Evolutionary conservation across 2,329 filamentous ascomycete genomes (phyloP).

Genomic region (Cytospora paraplurivora): DNA sequence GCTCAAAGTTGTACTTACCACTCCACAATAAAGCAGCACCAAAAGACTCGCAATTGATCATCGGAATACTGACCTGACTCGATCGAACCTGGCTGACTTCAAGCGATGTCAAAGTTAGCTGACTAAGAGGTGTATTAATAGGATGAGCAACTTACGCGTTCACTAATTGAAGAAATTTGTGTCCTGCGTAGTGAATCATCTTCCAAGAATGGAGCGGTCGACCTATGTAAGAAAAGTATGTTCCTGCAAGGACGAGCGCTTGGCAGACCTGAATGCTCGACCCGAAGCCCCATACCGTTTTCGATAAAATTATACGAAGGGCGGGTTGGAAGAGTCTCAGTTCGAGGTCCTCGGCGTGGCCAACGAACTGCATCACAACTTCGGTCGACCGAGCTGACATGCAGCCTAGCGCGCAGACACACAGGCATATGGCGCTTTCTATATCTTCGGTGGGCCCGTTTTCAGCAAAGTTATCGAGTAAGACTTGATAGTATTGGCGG

Average conservation of each 20-base stretch:
- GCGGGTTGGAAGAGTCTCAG: constrained; percentile 41
- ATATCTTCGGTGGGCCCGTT: constrained; percentile 34
- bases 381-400: constrained; percentile 29
- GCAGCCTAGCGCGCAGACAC: constrained; percentile 41
- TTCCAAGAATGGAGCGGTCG: constrained; percentile 42
- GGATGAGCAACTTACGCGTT: constrained; percentile 35
- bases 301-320: constrained; percentile 39
- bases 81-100: background rate
- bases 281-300: constrained; percentile 39
- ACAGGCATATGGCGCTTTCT: constrained; percentile 40
- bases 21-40: constrained; percentile 73
- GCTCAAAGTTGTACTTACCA: constrained; percentile 50
- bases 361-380: background rate
- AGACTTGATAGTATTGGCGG: constrained; percentile 34
- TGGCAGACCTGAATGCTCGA: constrained; percentile 38
- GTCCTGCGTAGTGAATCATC: constrained; percentile 39
- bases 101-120: background rate
- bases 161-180: constrained; percentile 36
- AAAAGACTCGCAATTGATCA: constrained; percentile 61
- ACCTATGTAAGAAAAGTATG: constrained; percentile 42
- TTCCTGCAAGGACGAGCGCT: constrained; percentile 41
- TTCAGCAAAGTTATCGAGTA: constrained; percentile 36
- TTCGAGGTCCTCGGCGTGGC: constrained; percentile 34
- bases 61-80: constrained; percentile 40
- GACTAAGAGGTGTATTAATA: background rate